Percentiles rank a stretch among this genome's conserved stretches.
phyloP scores from a whole-genome alignment of 1,139 yeast genomes.

The Saccharomyces hybrid region DNA sequence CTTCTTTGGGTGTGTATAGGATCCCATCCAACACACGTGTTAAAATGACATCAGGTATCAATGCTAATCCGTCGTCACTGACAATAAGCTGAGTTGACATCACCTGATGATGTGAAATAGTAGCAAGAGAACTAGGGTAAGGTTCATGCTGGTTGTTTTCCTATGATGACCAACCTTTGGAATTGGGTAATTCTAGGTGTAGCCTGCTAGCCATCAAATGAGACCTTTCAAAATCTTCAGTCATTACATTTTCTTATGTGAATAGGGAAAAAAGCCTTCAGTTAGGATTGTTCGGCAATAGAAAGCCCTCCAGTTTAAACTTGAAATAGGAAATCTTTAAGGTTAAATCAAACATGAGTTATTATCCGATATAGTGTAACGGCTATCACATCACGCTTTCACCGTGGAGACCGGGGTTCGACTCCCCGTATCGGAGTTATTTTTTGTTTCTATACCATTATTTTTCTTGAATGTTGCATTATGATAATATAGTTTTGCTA shows the following conservation, averaged over 20 bases:
- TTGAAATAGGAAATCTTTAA: not conserved
- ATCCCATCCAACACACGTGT: not conserved
- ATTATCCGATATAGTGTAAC: conserved; percentile 5
- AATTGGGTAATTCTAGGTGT: too few relatives aligned
- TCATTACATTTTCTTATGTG: too few relatives aligned
- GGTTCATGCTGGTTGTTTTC: not conserved
- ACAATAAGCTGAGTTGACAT: not conserved
- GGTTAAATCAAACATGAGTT: too few relatives aligned
- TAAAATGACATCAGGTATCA: not conserved
- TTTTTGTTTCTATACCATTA: not conserved
- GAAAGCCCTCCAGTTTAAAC: too few relatives aligned
- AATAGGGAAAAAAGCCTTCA: too few relatives aligned
- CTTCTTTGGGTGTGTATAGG: not conserved
- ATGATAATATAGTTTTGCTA: too few relatives aligned
- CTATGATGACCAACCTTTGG: not conserved
- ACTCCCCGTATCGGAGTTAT: conserved; percentile 6
- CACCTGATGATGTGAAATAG: not conserved
- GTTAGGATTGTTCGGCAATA: too few relatives aligned
- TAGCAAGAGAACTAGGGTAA: not conserved
- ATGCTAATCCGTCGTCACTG: not conserved
- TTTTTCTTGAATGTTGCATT: too few relatives aligned
- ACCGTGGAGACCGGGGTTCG: conserved; percentile 7
- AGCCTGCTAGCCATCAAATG: not conserved
- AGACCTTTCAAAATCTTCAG: not conserved
- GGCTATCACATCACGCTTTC: conserved; percentile 7